These are phyloP conservation scores for Diaporthe vexans DNA, from an alignment of 2,329 filamentous ascomycete genomes.

Conservation along the genomic window DNA sequence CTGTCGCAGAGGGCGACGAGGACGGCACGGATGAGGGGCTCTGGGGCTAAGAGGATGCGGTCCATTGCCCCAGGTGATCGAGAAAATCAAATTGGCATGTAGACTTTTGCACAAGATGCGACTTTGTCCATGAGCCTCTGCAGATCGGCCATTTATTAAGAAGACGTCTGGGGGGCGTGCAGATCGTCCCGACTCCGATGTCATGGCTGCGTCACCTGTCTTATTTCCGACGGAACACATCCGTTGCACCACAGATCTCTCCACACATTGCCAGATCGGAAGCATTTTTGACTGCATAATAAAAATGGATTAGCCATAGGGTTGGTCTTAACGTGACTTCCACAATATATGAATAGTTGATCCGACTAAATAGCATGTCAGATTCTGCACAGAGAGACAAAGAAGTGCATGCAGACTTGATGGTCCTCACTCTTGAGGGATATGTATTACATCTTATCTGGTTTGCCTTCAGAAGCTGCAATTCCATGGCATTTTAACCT, in stretches of 20 bases:
- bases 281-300: neutral
- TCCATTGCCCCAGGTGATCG: slow-evolving; percentile 29
- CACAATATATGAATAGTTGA: neutral
- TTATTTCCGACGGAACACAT: neutral
- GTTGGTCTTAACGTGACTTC: neutral
- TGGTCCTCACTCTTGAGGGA: neutral
- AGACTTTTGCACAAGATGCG: neutral
- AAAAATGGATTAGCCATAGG: neutral
- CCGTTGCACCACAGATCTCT: neutral
- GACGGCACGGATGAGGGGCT: slow-evolving; percentile 35
- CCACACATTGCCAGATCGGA: neutral
- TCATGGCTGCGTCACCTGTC: slow-evolving; percentile 29
- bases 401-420: neutral
- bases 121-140: neutral
- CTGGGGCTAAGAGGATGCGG: slow-evolving; percentile 35
- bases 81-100: neutral
- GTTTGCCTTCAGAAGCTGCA: neutral
- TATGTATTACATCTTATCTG: neutral
- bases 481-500: neutral
- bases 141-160: slow-evolving; percentile 24
- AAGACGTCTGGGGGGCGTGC: neutral
- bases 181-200: neutral
- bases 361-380: too few species aligned
- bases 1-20: slow-evolving; percentile 40
- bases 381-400: too few species aligned